Evolutionary conservation across 169 alveolate genomes (phyloP).

Genomic region (Eimeria praecox): DNA sequence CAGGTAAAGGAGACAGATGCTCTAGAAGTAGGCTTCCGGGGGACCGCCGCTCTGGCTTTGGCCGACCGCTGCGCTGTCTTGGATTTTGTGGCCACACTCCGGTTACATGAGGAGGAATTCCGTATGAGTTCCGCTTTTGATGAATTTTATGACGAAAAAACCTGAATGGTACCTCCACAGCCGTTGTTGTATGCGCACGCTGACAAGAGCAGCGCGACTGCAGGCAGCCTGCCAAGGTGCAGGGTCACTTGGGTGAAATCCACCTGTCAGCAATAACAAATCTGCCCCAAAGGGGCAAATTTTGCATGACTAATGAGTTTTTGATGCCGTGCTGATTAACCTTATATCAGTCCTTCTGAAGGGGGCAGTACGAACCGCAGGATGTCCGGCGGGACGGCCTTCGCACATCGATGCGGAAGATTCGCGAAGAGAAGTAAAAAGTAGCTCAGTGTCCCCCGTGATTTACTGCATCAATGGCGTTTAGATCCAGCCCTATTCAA

Average conservation of each 20-base stretch:
- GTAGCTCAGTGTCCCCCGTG: neutral
- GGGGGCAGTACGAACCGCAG: conserved; percentile 5
- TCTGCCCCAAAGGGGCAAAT: neutral
- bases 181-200: neutral
- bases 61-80: conserved; percentile 25
- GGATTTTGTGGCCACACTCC: neutral
- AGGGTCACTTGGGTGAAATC: conserved; percentile 47
- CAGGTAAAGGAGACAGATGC: neutral
- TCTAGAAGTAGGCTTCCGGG: conserved; percentile 56
- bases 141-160: neutral
- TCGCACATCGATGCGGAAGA: neutral
- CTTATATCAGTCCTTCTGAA: neutral
- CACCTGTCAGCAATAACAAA: neutral
- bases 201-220: neutral
- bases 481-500: neutral
- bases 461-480: neutral
- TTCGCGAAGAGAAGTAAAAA: neutral
- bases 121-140: neutral
- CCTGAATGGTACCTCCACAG: neutral
- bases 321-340: neutral
- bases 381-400: neutral
- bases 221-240: conserved; percentile 25
- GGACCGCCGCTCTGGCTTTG: conserved; percentile 45
- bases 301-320: neutral
- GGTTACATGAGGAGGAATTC: neutral